These are phyloP conservation scores for Coniochaeta ligniaria DNA, from an alignment of 2,329 filamentous ascomycete species.

Conservation along the genomic window DNA sequence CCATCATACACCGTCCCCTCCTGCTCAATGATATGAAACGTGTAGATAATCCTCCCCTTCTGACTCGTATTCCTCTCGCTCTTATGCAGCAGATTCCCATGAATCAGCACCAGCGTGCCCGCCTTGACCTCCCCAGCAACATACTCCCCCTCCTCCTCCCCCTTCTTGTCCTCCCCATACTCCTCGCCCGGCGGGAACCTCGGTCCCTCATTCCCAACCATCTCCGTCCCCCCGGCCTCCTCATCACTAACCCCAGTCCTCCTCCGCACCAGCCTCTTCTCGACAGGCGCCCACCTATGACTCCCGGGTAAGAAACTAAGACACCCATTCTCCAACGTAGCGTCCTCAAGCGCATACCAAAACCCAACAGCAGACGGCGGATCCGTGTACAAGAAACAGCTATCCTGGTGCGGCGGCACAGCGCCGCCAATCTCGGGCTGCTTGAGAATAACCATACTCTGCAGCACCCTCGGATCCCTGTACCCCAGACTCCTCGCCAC, in stretches of 20 bases:
- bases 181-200: conserved; percentile 51
- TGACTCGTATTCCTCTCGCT: conserved; percentile 85
- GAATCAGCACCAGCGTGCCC: conserved; percentile 84
- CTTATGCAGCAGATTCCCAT: conserved; percentile 93
- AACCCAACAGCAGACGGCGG: conserved; percentile 87
- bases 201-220: conserved; percentile 61
- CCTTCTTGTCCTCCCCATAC: conserved; percentile 36
- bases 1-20: conserved; percentile 68
- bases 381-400: conserved; percentile 84
- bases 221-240: conserved; percentile 49
- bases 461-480: conserved; percentile 66
- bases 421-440: conserved; percentile 92
- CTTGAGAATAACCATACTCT: conserved; percentile 99
- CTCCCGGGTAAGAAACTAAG: conserved; percentile 79
- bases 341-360: conserved; percentile 96
- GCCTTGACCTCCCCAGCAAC: conserved; percentile 83
- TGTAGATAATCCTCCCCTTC: conserved; percentile 91
- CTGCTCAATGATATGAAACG: conserved; percentile 90
- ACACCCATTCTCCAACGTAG: conserved; percentile 79
- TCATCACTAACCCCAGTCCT: conserved; percentile 28
- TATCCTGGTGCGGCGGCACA: conserved; percentile 88
- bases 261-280: conserved; percentile 67
- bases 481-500: conserved; percentile 70
- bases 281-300: conserved; percentile 63
- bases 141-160: conserved; percentile 46